These are phyloP conservation scores for Arctostaphylos glauca DNA, from an alignment of 148 eudicot species.

Conservation along the genomic window DNA sequence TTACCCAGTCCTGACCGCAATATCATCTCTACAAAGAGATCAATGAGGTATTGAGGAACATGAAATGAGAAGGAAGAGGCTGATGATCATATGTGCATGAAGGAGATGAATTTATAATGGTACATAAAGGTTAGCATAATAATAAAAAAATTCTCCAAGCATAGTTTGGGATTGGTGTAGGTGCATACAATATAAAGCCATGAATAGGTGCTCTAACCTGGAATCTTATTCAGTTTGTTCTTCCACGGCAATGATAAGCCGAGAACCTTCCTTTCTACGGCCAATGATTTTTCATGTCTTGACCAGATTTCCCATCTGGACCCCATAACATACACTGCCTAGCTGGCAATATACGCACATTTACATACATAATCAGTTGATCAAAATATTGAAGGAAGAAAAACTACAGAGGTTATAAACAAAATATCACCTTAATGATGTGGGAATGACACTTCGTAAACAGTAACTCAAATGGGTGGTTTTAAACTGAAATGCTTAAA, in stretches of 20 bases:
- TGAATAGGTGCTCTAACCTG: slow-evolving; percentile 22
- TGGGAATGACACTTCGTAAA: neutral
- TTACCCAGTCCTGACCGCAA: slow-evolving; percentile 36
- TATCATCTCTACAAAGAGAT: neutral
- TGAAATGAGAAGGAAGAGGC: neutral
- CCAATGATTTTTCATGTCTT: slow-evolving; percentile 22
- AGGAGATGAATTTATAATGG: slow-evolving; percentile 22
- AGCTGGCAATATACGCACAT: neutral
- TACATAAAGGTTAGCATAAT: neutral
- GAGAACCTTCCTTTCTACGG: slow-evolving; percentile 24
- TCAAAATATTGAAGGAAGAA: neutral
- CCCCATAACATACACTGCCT: neutral
- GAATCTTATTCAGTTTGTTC: slow-evolving; percentile 30
- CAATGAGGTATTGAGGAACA: neutral
- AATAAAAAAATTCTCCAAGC: neutral
- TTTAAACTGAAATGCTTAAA: neutral
- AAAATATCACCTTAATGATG: neutral
- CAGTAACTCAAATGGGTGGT: neutral
- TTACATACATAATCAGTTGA: neutral
- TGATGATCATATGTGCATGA: slow-evolving; percentile 17
- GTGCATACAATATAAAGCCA: slow-evolving; percentile 18
- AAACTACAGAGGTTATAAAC: neutral
- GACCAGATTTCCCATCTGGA: slow-evolving; percentile 20
- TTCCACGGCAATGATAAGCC: slow-evolving; percentile 24
- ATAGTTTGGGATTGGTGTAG: neutral